Evolutionary conservation across 2,329 filamentous ascomycete species (phyloP).

Genomic region (Apiospora hydei): DNA sequence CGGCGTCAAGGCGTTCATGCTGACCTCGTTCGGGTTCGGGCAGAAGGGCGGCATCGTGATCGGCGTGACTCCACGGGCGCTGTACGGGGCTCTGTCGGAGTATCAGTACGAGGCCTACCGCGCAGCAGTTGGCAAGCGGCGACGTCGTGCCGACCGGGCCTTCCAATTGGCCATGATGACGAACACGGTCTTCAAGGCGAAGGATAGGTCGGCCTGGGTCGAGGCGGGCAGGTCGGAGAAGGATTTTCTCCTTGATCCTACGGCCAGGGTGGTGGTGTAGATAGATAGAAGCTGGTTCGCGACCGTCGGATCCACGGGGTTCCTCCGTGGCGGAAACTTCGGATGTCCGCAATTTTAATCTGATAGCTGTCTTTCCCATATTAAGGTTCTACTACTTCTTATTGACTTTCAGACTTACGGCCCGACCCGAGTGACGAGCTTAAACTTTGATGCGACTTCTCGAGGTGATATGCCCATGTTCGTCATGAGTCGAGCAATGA

Average conservation of each 20-base stretch:
- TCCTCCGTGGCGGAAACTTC: no score
- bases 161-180: conserved; percentile 25
- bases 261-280: background rate
- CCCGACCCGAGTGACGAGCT: no score
- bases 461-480: no score
- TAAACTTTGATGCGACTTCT: no score
- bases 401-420: no score
- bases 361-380: no score
- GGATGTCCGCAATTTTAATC: no score
- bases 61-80: conserved; percentile 44
- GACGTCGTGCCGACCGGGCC: background rate
- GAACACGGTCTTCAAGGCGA: conserved; percentile 21
- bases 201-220: background rate
- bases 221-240: background rate
- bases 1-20: conserved; percentile 43
- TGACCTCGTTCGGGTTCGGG: conserved; percentile 53
- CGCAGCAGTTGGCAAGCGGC: background rate
- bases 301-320: no score
- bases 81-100: conserved; percentile 41
- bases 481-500: no score
- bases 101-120: conserved; percentile 31
- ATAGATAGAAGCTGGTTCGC: background rate
- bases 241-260: background rate
- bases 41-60: conserved; percentile 51
- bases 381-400: no score